Evolutionary conservation across 2,329 filamentous ascomycete species (phyloP), one percentile per base, ranked within the genome.

Genomic region (Arthrobotrys conoides): DNA sequence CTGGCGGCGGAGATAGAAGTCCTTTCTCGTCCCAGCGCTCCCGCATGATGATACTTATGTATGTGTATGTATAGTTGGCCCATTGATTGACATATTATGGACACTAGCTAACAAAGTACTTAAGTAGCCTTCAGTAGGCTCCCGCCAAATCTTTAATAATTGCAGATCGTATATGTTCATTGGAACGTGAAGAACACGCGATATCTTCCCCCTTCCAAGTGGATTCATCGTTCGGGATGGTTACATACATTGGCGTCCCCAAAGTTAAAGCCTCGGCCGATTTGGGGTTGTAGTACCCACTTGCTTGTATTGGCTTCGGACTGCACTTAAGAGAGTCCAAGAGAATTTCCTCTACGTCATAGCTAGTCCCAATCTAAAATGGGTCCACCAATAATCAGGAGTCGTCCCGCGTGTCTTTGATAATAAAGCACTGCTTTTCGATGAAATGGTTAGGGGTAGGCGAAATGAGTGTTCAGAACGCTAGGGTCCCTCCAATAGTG

Each of bases 381-480:
- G 24, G 22, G 57, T n/a, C 68, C 51, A 41, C 75, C 75, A 78
- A 78, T 78, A 64, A 72, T 49, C 67, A 65, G 68, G 68, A 78
- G 73, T 61, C 67, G 67, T 77, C 68, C 75, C 75, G 75, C 75
- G 68, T 78, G 75, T 72, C 75, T 78, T 72, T 78, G 75, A 78
- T 78, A 71, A 64, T 55, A 64, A 63, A 46, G 27, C 24, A 68
- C 63, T 68, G 68, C 55, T 44, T 61, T 67, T 69, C 33, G 55
- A 69, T 68, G 41, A 71, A 78, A 72, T 63, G 67, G 68, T 78
- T 78, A 71, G 68, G 75, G 75, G 75, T 78, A 72, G 68, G 75
- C 75, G 75, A 78, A 78, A 78, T 78, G 75, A 78, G 63, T 63
- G 24, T 64, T 69, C 75, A 44, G 64, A 10, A 67, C 51, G 75